Evolutionary conservation across 768 basidiomycete species (phyloP), one percentile per base, ranked within the genome.

Genomic region (Scleroderma citrinum): DNA sequence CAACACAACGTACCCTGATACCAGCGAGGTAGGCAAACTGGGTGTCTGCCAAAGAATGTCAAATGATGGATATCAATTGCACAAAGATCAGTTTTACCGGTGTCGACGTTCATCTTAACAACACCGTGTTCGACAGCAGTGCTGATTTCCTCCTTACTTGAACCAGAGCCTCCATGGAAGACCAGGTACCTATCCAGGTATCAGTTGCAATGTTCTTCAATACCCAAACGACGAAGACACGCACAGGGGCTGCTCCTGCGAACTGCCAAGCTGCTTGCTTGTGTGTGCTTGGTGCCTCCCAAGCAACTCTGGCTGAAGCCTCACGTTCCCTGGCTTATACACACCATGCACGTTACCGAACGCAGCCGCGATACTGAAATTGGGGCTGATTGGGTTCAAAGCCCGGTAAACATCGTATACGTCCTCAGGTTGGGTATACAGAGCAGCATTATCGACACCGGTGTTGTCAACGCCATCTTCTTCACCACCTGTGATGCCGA

Each of bases 381-480:
- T 90, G 68, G 91, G 89, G 49, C 87, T 75, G 67, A 99, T 86
- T 58, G 79, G 71, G 72, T 71, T 80, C 58, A 99, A 72, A n/a
- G 91, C 87, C 48, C 75, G 68, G 77, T 95, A 77, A 53, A 99
- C 89, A 45, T 97, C 94, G 61, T 75, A 95, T 61, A 99, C 83
- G 59, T 99, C 95, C 60, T 92, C 86, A 34, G 96, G 94, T 69
- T 99, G 96, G 23, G 96, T 99, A 79, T 99, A 99, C 62, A 98
- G 76, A 51, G 80, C 79, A 40, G 84, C 75, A 72, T 98, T 99
- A 74, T 99, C 96, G 54, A 92, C 92, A 36, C 76, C 82, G 40
- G 92, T 86, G 79, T 99, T 99, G 74, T 99, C 95, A 43, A 99
- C 96, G 66, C 96, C 95, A 64, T 98, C 96, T 69, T 99, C 96